A percentile compares a stretch with the other conserved stretches of the same genome.
Evolutionary conservation across 2,329 filamentous ascomycete species (phyloP).

Genomic region (Scedosporium boydii): DNA sequence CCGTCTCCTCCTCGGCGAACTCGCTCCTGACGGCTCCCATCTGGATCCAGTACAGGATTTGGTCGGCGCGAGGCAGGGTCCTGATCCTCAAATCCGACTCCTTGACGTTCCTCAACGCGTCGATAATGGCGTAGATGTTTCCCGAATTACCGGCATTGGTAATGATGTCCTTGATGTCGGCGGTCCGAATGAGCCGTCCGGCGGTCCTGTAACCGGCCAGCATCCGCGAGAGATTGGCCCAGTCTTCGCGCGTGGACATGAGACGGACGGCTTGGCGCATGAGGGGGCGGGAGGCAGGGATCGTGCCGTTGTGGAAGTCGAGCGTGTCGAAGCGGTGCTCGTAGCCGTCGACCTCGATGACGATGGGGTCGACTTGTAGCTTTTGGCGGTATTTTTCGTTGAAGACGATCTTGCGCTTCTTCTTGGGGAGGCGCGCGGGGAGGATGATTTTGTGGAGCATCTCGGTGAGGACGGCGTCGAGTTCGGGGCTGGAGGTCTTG

Average conservation of each 20-base stretch:
- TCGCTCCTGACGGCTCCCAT: constrained; percentile 29
- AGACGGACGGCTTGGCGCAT: constrained; percentile 26
- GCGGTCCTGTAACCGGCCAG: constrained; percentile 40
- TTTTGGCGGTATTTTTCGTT: constrained; percentile 32
- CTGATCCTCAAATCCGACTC: constrained; percentile 36
- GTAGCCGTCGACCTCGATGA: constrained; percentile 49
- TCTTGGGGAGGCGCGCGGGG: constrained; percentile 45
- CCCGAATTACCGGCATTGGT: constrained; percentile 29
- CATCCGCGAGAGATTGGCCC: constrained; percentile 40
- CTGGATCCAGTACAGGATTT: constrained; percentile 28
- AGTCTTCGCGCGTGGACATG: constrained; percentile 42
- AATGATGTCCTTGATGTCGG: constrained; percentile 29
- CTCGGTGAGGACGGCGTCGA: constrained; percentile 40
- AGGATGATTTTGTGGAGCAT: constrained; percentile 53
- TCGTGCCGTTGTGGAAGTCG: constrained; percentile 26
- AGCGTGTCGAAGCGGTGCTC: constrained; percentile 40
- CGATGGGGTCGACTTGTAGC: constrained; percentile 45
- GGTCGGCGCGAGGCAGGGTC: constrained; percentile 16
- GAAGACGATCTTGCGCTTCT: constrained; percentile 45
- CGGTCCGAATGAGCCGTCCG: constrained; percentile 23
- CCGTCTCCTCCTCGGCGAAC: constrained; percentile 25
- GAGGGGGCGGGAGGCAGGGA: constrained; percentile 32
- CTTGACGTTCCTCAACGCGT: constrained; percentile 35
- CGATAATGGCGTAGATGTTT: constrained; percentile 36
- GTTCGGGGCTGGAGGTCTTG: constrained; percentile 39